Evolutionary conservation across 352 stramenopile species (phyloP), one percentile per base, ranked within the genome.

Genomic region (Elongisporangium undulatum): DNA sequence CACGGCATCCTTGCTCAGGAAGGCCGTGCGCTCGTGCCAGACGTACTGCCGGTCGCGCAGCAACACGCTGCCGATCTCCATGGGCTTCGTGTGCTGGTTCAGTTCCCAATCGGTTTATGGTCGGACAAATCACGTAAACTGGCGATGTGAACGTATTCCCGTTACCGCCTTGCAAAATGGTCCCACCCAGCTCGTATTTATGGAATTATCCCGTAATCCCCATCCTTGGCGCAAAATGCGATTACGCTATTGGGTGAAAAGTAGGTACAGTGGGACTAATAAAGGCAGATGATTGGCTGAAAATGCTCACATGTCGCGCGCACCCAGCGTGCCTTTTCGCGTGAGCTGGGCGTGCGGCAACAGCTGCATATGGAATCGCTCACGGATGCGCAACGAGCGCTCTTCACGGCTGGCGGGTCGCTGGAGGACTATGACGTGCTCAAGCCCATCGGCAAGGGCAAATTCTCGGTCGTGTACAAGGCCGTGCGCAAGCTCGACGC

Each of bases 391-490:
- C 82, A 94, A 67, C 77, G 79, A 45, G 75, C 73, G 45, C 67
- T 95, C 34, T 93, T 95, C 65, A 68, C 52, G 2, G 24, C 62
- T 5, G 78, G 82, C 13, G 80, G 80, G 26, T 69, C 73, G 24
- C 64, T 94, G 38, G 61, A 71, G 38, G 84, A 95, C 68, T 94
- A 93, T 39, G 81, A 92, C 8, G 85, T 93, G 72, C 66, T 91
- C n/a, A 88, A 90, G 60, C 88, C 84, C 21, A 95, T 98, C 41
- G 92, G 89, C 29, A 97, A 97, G 61, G 92, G 91, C 51, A 97
- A 98, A 68, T 98, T 98, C 68, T 95, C 90, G 5, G 75, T 97
- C 45, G 92, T 98, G 21, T 97, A 89, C 69, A 93, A 92, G 56
- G 90, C 92, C 22, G 86, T 72, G 55, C 77, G 82, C n/a, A 75